phyloP scores from a whole-genome alignment of 2,329 filamentous ascomycete species.

The Fusarium newnesense region DNA sequence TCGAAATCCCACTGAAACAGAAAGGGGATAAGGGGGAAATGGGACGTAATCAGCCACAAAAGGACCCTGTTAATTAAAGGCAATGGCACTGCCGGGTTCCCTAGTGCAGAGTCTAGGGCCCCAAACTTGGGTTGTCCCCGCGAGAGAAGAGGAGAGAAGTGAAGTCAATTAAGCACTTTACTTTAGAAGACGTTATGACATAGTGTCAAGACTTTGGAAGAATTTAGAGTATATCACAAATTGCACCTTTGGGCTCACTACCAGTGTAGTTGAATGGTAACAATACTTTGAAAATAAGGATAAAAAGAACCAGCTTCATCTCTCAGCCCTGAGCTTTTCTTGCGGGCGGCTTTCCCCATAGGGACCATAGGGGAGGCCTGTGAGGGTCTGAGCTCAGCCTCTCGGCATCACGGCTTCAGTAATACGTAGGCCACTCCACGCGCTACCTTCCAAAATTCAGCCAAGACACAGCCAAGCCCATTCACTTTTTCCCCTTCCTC shows the following conservation, averaged over 20 bases:
- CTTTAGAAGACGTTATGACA: too few relatives aligned
- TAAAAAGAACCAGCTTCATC: neutral
- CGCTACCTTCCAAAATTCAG: constrained; percentile 41
- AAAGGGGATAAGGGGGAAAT: constrained; percentile 22
- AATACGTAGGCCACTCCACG: constrained; percentile 44
- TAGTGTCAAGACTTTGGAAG: neutral
- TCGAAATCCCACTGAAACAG: neutral
- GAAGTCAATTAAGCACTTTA: neutral
- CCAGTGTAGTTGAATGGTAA: neutral
- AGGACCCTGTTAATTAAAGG: constrained; percentile 37
- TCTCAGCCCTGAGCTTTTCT: neutral
- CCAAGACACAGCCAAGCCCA: constrained; percentile 34
- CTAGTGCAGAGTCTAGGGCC: neutral
- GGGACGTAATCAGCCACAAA: constrained; percentile 37
- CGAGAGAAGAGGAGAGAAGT: neutral
- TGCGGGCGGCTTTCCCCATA: constrained; percentile 30
- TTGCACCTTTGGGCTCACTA: neutral
- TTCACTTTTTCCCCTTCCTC: constrained; percentile 18
- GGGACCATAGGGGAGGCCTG: neutral
- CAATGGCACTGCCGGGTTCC: constrained; percentile 5
- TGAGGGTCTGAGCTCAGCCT: constrained; percentile 41
- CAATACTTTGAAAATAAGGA: neutral
- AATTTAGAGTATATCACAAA: rapidly evolving
- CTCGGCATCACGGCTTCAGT: constrained; percentile 45
- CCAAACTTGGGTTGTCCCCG: neutral